Evolutionary conservation across 2,329 filamentous ascomycete species (phyloP).

Genomic region (Epichloe sibirici): DNA sequence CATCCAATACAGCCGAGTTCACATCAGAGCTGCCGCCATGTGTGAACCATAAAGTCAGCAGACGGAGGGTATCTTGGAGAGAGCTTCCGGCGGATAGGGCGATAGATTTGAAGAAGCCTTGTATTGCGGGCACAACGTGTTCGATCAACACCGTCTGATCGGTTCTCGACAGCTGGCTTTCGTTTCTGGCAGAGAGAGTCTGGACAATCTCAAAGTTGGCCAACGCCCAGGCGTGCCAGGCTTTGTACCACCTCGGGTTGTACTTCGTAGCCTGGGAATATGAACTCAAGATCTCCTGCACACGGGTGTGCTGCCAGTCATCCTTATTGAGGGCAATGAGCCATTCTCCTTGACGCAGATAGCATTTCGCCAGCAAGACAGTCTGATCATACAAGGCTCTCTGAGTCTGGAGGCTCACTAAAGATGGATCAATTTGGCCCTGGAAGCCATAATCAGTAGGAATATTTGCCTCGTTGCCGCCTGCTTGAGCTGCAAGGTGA

Average conservation of each 20-base stretch:
- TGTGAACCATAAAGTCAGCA: constrained; percentile 92
- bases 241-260: constrained; percentile 95
- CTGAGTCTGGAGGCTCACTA: constrained; percentile 37
- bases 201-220: constrained; percentile 98
- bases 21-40: constrained; percentile 85
- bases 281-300: constrained; percentile 79
- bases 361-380: constrained; percentile 82
- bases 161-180: constrained; percentile 30
- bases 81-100: constrained; percentile 84
- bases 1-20: constrained; percentile 76
- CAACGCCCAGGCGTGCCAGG: constrained; percentile 97
- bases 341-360: constrained; percentile 94
- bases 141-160: constrained; percentile 62
- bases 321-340: constrained; percentile 74
- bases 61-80: constrained; percentile 82
- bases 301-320: constrained; percentile 77
- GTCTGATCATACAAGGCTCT: constrained; percentile 47
- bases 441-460: constrained; percentile 38
- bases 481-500: constrained; percentile 34
- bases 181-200: constrained; percentile 55
- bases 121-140: constrained; percentile 87
- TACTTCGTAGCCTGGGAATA: constrained; percentile 89
- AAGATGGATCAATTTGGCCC: constrained; percentile 29
- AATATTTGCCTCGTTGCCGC: constrained; percentile 30
- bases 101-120: constrained; percentile 96